These are phyloP conservation scores for Trifolium dubium DNA, from an alignment of 306 rosid species.

Conservation along the genomic window DNA sequence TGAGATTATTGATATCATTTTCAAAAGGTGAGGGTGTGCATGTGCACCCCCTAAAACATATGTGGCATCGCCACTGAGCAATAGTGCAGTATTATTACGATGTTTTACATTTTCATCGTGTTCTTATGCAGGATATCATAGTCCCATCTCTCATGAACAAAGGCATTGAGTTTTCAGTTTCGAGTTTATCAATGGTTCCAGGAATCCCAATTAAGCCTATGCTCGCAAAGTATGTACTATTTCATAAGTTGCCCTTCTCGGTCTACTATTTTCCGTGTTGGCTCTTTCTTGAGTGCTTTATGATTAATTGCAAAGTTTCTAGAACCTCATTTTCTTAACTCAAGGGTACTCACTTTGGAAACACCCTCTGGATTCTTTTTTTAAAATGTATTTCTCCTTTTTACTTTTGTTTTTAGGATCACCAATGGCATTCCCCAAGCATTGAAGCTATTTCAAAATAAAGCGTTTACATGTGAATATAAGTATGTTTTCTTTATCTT, in stretches of 20 bases:
- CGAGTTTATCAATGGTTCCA: constrained; percentile 86
- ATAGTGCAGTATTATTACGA: constrained; percentile 24
- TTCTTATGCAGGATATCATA: constrained; percentile 72
- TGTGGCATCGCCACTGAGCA: too few relatives aligned
- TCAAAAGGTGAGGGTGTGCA: too few relatives aligned
- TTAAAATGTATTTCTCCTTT: neutral
- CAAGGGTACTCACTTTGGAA: constrained; percentile 28
- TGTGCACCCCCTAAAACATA: too few relatives aligned
- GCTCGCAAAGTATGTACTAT: constrained; percentile 82
- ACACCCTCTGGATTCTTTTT: constrained; percentile 7
- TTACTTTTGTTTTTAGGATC: constrained; percentile 58
- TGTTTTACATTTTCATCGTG: constrained; percentile 34
- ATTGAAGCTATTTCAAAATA: constrained; percentile 76
- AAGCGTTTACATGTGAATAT: constrained; percentile 89
- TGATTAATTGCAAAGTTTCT: constrained; percentile 36
- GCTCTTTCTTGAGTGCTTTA: constrained; percentile 15
- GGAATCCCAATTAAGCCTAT: constrained; percentile 96
- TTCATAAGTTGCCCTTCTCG: constrained; percentile 14
- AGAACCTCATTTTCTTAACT: constrained; percentile 19
- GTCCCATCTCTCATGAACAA: constrained; percentile 78
- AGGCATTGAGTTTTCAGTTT: constrained; percentile 77
- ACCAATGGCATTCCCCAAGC: constrained; percentile 85
- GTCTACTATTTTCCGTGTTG: constrained; percentile 28
- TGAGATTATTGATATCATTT: too few relatives aligned
- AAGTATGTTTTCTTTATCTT: constrained; percentile 59